Conservation (phyloP, 257 asterid genomes). For the Ocimum tenuiflorum region DNA sequence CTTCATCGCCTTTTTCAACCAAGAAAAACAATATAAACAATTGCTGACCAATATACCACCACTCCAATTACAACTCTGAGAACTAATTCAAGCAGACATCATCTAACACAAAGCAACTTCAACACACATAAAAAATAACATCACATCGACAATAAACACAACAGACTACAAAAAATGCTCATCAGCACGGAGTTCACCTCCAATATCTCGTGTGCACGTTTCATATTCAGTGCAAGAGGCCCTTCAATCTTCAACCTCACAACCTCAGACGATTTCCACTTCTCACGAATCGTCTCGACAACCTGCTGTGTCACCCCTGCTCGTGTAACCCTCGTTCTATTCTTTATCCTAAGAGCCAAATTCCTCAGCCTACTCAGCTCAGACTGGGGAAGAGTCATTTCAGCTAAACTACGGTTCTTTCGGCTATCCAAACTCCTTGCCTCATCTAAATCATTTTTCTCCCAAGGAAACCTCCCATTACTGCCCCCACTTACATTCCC, state of each 20-base stretch:
- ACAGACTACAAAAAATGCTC: not conserved
- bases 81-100: not conserved
- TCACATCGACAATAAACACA: conserved; percentile 6
- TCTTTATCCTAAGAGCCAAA: conserved; percentile 61
- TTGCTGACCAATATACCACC: not conserved
- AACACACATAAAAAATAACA: not conserved
- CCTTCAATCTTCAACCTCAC: conserved; percentile 86
- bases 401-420: conserved; percentile 59
- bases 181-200: conserved; percentile 49
- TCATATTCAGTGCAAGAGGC: conserved; percentile 91
- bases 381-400: conserved; percentile 71
- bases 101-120: not conserved
- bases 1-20: not conserved
- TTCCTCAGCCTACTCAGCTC: conserved; percentile 68
- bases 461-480: conserved; percentile 76
- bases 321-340: conserved; percentile 60
- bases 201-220: conserved; percentile 68
- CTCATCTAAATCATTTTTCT: conserved; percentile 36
- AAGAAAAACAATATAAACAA: not conserved
- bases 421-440: conserved; percentile 46
- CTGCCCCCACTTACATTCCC: conserved; percentile 30
- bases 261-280: conserved; percentile 79
- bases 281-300: conserved; percentile 71
- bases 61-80: not conserved
- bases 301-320: conserved; percentile 75